These are phyloP conservation scores for Penicillium waksmanii DNA, from an alignment of 495 filamentous ascomycete genomes.

Conservation along the genomic window DNA sequence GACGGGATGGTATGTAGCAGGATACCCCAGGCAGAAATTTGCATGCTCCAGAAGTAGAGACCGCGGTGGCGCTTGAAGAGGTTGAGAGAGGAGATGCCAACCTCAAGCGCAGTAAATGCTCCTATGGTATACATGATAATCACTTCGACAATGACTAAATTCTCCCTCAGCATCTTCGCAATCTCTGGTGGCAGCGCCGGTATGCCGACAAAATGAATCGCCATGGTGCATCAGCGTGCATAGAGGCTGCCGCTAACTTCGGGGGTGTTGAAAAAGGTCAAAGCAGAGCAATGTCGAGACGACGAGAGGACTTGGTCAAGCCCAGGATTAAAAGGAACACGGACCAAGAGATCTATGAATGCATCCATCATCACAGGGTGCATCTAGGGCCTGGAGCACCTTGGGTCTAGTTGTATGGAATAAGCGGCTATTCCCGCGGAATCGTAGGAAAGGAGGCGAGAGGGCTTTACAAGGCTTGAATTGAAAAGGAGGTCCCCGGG, in stretches of 20 bases:
- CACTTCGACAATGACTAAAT: constrained; percentile 14
- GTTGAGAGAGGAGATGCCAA: constrained; percentile 36
- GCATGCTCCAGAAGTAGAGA: constrained; percentile 46
- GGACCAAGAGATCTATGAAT: not conserved
- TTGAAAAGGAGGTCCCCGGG: not conserved
- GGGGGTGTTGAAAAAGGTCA: not conserved
- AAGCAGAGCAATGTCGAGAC: not conserved
- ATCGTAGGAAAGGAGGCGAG: not conserved
- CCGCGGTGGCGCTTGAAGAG: constrained; percentile 38
- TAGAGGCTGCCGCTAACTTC: not conserved
- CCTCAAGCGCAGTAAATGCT: constrained; percentile 36
- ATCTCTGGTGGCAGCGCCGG: constrained; percentile 14
- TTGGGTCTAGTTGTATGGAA: too few relatives aligned
- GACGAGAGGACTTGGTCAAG: too few relatives aligned
- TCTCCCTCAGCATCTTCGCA: constrained; percentile 5
- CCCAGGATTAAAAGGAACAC: not conserved
- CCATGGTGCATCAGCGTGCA: constrained; percentile 15
- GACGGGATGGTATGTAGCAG: constrained; percentile 27
- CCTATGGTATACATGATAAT: constrained; percentile 31
- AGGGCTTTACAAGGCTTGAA: not conserved
- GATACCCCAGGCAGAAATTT: constrained; percentile 36
- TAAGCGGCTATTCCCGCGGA: not conserved
- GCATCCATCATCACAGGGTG: not conserved
- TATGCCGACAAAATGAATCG: not conserved
- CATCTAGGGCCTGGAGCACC: not conserved